These are phyloP conservation scores for Botrytis byssoidea DNA, from an alignment of 2,329 filamentous ascomycete genomes.

Conservation along the genomic window DNA sequence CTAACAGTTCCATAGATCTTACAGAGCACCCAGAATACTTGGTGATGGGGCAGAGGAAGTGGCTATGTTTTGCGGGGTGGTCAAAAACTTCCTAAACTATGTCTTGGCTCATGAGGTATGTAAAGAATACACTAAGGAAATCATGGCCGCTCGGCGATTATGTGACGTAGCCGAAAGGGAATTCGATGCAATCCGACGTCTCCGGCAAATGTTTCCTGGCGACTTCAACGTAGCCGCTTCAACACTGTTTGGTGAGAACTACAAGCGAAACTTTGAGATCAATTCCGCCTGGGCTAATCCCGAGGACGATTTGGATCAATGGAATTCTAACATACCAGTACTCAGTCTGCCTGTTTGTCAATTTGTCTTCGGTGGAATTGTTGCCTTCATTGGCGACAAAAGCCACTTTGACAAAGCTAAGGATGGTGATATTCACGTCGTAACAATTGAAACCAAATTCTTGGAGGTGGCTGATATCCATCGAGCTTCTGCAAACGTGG, in stretches of 20 bases:
- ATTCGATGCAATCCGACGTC: constrained; percentile 56
- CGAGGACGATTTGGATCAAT: constrained; percentile 31
- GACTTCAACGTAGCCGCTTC: constrained; percentile 77
- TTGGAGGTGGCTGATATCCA: constrained; percentile 60
- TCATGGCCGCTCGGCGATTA: constrained; percentile 62
- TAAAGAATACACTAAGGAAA: constrained; percentile 69
- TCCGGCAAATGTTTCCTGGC: constrained; percentile 63
- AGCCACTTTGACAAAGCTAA: constrained; percentile 39
- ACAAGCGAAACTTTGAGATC: constrained; percentile 25
- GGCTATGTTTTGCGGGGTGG: constrained; percentile 61
- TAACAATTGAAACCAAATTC: constrained; percentile 51
- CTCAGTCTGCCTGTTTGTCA: constrained; percentile 43
- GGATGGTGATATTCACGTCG: constrained; percentile 42
- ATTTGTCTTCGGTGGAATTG: constrained; percentile 45
- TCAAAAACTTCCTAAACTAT: constrained; percentile 88
- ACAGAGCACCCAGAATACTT: constrained; percentile 55
- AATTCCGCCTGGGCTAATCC: constrained; percentile 25
- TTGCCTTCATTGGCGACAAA: constrained; percentile 43
- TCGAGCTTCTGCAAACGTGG: constrained; percentile 44
- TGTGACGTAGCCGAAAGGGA: constrained; percentile 68
- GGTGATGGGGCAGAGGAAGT: constrained; percentile 56
- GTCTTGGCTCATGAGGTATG: constrained; percentile 82
- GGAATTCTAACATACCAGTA: constrained; percentile 23
- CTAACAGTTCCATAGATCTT: constrained; percentile 46
- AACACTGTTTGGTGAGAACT: constrained; percentile 59